Evolutionary conservation across 495 filamentous ascomycete genomes (phyloP).

Genomic region (Apiosordaria backusii): DNA sequence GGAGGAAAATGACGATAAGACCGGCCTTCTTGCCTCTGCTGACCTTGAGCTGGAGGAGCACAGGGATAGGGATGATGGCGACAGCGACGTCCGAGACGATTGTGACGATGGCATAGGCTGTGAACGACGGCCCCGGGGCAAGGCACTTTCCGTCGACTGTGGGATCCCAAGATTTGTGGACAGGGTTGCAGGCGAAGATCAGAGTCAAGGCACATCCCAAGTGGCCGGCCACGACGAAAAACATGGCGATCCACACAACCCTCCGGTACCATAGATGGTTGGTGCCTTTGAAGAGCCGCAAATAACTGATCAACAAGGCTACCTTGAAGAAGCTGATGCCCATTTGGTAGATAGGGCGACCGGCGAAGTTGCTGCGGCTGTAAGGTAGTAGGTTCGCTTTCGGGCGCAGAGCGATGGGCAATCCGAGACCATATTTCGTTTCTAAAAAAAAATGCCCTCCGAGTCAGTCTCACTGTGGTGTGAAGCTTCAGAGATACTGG

Average conservation of each 20-base stretch:
- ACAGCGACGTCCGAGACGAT: constrained; percentile 54
- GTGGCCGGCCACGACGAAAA: constrained; percentile 44
- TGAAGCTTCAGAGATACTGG: not conserved
- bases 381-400: constrained; percentile 39
- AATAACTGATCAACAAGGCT: constrained; percentile 54
- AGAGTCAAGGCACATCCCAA: constrained; percentile 48
- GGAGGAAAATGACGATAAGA: constrained; percentile 52
- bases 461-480: not conserved
- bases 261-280: constrained; percentile 44
- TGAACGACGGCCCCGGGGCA: constrained; percentile 49
- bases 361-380: constrained; percentile 52
- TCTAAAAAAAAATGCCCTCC: constrained; percentile 31
- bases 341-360: constrained; percentile 56
- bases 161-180: constrained; percentile 48
- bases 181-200: constrained; percentile 53
- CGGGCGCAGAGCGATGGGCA: constrained; percentile 43
- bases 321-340: constrained; percentile 60
- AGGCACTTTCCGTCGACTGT: constrained; percentile 44
- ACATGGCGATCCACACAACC: constrained; percentile 48
- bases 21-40: constrained; percentile 49
- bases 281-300: constrained; percentile 50
- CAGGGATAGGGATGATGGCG: constrained; percentile 52
- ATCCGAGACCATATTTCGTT: constrained; percentile 50
- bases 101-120: constrained; percentile 50
- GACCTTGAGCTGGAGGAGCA: constrained; percentile 52